A percentile compares a stretch with the other conserved stretches of the same genome.
Evolutionary conservation across 1,139 yeast species (phyloP).

Genomic region (Sugiyamaella novakii): DNA sequence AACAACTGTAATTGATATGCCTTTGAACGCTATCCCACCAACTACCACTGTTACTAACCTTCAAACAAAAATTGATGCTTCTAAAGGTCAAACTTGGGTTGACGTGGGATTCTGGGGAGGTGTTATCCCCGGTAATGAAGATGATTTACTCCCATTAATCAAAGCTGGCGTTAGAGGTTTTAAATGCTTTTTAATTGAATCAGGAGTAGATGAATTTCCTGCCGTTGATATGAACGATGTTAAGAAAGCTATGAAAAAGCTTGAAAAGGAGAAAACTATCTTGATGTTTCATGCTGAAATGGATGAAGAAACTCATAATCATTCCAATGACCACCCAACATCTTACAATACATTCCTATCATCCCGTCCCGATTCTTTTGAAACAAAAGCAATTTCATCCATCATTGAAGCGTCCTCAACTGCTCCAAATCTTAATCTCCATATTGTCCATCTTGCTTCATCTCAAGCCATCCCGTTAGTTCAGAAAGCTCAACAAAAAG

Average conservation of each 20-base stretch:
- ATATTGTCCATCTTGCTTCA: conserved; percentile 88
- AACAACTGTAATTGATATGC: conserved; percentile 95
- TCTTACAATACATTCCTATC: conserved; percentile 73
- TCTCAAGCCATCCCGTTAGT: conserved; percentile 73
- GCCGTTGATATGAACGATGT: conserved; percentile 68
- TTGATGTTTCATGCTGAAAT: conserved; percentile 94
- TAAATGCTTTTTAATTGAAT: conserved; percentile 86
- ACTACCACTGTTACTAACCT: conserved; percentile 83
- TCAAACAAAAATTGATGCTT: conserved; percentile 72
- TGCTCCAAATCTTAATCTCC: conserved; percentile 68
- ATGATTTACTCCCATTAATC: conserved; percentile 71
- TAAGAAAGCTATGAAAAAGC: conserved; percentile 60
- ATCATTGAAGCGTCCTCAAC: conserved; percentile 63
- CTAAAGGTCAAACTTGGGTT: conserved; percentile 81
- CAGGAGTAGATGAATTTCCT: conserved; percentile 95
- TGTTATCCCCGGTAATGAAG: conserved; percentile 69
- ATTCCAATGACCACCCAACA: conserved; percentile 39
- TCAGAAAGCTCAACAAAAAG: conserved; percentile 61
- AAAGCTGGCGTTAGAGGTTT: conserved; percentile 88
- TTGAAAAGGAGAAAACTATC: conserved; percentile 64
- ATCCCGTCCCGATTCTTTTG: conserved; percentile 87
- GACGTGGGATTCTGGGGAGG: conserved; percentile 99
- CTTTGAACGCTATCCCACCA: conserved; percentile 92
- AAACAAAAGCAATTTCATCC: conserved; percentile 76
- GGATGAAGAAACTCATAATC: conserved; percentile 42